Percentiles rank a stretch among this genome's conserved stretches.
phyloP scores from a whole-genome alignment of 768 basidiomycete species.

The Trametes punicea region DNA sequence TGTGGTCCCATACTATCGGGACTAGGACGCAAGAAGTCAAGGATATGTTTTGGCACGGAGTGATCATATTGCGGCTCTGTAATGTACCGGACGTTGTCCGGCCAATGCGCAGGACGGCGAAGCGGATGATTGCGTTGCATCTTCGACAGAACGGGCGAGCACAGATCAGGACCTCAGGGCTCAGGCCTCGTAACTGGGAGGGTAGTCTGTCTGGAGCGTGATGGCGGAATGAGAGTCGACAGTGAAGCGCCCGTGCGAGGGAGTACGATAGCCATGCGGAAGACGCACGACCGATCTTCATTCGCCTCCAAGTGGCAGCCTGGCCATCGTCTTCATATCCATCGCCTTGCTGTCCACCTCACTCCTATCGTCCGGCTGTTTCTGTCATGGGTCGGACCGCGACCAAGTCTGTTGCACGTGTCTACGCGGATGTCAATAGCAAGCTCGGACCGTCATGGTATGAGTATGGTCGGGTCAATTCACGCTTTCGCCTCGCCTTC shows the following conservation, averaged over 20 bases:
- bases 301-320: conserved; percentile 9
- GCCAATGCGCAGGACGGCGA: conserved; percentile 41
- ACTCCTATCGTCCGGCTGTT: not conserved
- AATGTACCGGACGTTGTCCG: conserved; percentile 53
- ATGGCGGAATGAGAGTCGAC: not conserved
- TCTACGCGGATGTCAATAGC: conserved; percentile 86
- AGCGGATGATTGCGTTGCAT: not conserved
- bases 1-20: not conserved
- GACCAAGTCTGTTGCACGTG: conserved; percentile 77
- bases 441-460: conserved; percentile 89
- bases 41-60: conserved; percentile 48
- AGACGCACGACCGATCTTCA: conserved; percentile 14
- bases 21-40: conserved; percentile 33
- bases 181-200: too few relatives aligned
- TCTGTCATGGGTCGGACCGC: conserved; percentile 63
- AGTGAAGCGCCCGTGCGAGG: conserved; percentile 14
- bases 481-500: not conserved
- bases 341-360: conserved; percentile 7
- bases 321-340: conserved; percentile 4
- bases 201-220: not conserved
- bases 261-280: conserved; percentile 13
- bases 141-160: too few relatives aligned
- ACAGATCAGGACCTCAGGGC: not conserved
- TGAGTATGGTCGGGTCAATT: conserved; percentile 74
- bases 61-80: conserved; percentile 49